Evolutionary conservation across 805 yeast species (phyloP).

Genomic region (Tanozyma kutaoensis): DNA sequence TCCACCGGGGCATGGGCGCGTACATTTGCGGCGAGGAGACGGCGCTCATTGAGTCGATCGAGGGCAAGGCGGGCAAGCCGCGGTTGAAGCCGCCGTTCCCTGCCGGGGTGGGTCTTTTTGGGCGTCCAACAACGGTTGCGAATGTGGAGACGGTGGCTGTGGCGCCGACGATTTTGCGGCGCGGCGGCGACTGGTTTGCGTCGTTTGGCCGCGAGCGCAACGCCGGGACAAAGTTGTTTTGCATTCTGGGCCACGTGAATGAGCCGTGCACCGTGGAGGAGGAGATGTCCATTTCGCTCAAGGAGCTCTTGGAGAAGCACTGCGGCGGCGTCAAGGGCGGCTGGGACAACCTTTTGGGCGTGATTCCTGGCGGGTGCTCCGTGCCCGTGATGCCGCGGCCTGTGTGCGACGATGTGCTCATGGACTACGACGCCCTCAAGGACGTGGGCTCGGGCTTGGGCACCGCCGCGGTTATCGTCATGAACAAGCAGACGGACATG

Average conservation of each 20-base stretch:
- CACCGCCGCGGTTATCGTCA: conserved; percentile 86
- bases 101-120: conserved; percentile 84
- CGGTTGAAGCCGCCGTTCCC: conserved; percentile 93
- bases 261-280: conserved; percentile 91
- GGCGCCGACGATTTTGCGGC: conserved; percentile 77
- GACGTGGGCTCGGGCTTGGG: conserved; percentile 84
- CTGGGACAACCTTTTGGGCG: conserved; percentile 82
- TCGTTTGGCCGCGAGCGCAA: conserved; percentile 78
- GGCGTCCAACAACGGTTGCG: conserved; percentile 85
- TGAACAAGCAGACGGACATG: conserved; percentile 79
- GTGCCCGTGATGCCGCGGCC: conserved; percentile 69
- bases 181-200: conserved; percentile 84
- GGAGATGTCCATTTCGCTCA: conserved; percentile 83
- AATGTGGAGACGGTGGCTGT: conserved; percentile 88
- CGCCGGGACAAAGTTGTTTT: conserved; percentile 70
- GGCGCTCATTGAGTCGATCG: conserved; percentile 75
- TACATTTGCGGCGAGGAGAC: conserved; percentile 91
- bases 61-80: conserved; percentile 91
- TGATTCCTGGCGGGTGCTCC: conserved; percentile 85
- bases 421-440: conserved; percentile 82
- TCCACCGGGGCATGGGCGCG: conserved; percentile 92
- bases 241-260: conserved; percentile 84
- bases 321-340: conserved; percentile 90
- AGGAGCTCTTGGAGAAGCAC: conserved; percentile 73
- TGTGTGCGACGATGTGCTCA: conserved; percentile 52